Percentiles rank a stretch among this genome's conserved stretches.
These are phyloP conservation scores for Ophiostoma sp. DNA, from an alignment of 2,329 filamentous ascomycete species.

Conservation along the genomic window DNA sequence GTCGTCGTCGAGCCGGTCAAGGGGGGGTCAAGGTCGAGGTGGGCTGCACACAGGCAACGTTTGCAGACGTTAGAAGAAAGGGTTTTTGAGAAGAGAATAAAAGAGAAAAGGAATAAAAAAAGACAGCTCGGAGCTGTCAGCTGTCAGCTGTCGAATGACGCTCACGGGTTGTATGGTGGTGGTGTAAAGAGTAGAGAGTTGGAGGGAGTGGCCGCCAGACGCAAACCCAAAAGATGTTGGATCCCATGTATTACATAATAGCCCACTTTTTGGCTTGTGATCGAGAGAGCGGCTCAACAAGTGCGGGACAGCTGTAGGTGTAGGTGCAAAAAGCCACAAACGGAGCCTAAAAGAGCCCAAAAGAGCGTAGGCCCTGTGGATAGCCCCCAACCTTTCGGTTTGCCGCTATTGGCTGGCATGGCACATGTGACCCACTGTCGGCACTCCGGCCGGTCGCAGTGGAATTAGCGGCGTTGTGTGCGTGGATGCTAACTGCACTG, in stretches of 20 bases:
- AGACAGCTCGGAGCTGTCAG: background rate
- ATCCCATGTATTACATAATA: background rate
- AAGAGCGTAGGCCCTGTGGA: background rate
- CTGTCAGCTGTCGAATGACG: slow-evolving; percentile 2
- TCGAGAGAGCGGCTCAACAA: slow-evolving; percentile 13
- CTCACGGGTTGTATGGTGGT: background rate
- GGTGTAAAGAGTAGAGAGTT: background rate
- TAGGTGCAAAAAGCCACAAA: background rate
- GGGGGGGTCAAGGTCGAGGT: background rate
- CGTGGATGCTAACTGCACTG: no score
- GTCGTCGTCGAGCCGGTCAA: background rate
- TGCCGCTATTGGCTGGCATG: background rate
- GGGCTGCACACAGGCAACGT: background rate
- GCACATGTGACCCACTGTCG: background rate
- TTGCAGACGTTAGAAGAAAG: background rate
- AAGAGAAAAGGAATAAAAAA: background rate
- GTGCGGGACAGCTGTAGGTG: background rate
- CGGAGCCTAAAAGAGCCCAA: background rate
- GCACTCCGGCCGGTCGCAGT: background rate
- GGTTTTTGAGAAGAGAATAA: no score
- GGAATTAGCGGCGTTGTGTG: no score
- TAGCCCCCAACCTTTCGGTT: slow-evolving; percentile 6
- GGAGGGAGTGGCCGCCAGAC: background rate
- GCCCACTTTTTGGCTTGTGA: slow-evolving; percentile 16
- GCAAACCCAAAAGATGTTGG: background rate